These are phyloP conservation scores for Rhizophagus sp. DNA, from an alignment of 192 early-diverging fungal species.

Conservation along the genomic window DNA sequence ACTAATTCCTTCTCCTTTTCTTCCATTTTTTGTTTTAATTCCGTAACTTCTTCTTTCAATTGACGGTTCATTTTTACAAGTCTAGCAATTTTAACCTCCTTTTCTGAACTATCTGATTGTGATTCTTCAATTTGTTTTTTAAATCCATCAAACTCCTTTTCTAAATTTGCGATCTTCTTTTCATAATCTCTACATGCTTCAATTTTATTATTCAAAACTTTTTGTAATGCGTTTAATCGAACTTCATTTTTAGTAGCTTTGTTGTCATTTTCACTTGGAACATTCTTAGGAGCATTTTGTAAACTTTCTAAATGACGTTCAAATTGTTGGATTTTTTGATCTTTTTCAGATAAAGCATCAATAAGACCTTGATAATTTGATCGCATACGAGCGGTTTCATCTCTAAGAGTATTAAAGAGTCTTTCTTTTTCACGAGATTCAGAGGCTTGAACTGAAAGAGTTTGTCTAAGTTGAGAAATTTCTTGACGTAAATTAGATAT, in stretches of 20 bases:
- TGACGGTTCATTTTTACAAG: constrained; percentile 31
- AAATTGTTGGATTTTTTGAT: constrained; percentile 23
- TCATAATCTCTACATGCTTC: constrained; percentile 30
- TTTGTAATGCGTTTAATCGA: constrained; percentile 29
- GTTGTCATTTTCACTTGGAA: background rate
- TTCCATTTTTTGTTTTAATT: constrained; percentile 33
- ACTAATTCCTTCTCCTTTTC: constrained; percentile 30
- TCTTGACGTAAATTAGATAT: constrained; percentile 18
- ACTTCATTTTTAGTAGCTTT: constrained; percentile 28
- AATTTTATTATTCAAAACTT: constrained; percentile 29
- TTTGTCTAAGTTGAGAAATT: constrained; percentile 14
- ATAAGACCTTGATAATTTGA: constrained; percentile 30
- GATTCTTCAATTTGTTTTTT: constrained; percentile 24
- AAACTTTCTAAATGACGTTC: constrained; percentile 27
- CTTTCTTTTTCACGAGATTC: constrained; percentile 21
- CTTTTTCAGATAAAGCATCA: constrained; percentile 19
- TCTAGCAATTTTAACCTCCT: constrained; percentile 22
- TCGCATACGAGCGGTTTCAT: constrained; percentile 20
- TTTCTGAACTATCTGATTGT: constrained; percentile 17
- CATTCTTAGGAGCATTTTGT: background rate
- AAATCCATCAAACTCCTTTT: constrained; percentile 21
- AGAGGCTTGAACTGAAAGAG: background rate
- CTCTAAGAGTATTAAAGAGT: background rate
- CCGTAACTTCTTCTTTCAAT: constrained; percentile 27
- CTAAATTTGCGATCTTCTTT: constrained; percentile 20